Evolutionary conservation across 129 eudicot genomes (phyloP).

Genomic region (Lonicera japonica): DNA sequence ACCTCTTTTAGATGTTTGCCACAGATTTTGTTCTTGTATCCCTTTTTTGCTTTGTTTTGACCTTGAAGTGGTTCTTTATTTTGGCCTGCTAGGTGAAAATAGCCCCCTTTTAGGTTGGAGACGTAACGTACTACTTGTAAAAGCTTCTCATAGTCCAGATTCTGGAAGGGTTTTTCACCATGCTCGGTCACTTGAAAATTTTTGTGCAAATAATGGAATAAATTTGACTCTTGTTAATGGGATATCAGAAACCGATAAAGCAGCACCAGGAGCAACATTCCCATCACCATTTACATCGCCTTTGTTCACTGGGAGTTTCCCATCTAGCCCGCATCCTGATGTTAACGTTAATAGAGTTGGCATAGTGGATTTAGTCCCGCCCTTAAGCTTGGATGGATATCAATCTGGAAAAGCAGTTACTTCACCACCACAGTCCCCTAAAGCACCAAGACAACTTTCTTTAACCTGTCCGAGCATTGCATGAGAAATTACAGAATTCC

Average conservation of each 20-base stretch:
- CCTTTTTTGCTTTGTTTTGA: not conserved
- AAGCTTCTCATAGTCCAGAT: conserved; percentile 83
- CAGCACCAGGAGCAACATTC: conserved; percentile 52
- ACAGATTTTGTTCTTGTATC: conserved; percentile 1
- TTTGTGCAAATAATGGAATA: conserved; percentile 69
- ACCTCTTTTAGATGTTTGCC: conserved; percentile 13
- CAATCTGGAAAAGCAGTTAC: conserved; percentile 55
- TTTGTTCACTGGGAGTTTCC: conserved; percentile 92
- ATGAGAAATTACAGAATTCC: conserved; percentile 65
- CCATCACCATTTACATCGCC: conserved; percentile 91
- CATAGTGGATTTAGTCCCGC: conserved; percentile 85
- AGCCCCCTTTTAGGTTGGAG: conserved; percentile 90
- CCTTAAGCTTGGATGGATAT: conserved; percentile 78
- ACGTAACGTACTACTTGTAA: conserved; percentile 80
- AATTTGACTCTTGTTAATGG: conserved; percentile 49
- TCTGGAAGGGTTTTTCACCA: conserved; percentile 87
- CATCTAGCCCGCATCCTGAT: conserved; percentile 94
- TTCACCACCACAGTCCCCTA: conserved; percentile 86
- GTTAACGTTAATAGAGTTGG: conserved; percentile 54
- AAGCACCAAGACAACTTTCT: conserved; percentile 61
- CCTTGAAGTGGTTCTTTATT: conserved; percentile 5
- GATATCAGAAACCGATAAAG: conserved; percentile 40
- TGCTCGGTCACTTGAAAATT: conserved; percentile 80
- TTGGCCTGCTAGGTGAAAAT: conserved; percentile 37
- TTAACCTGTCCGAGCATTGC: conserved; percentile 56